Percentiles rank a stretch among this genome's conserved stretches.
These are phyloP conservation scores for Exophiala phaeomuriformis DNA, from an alignment of 2,329 filamentous ascomycete genomes.

Conservation along the genomic window DNA sequence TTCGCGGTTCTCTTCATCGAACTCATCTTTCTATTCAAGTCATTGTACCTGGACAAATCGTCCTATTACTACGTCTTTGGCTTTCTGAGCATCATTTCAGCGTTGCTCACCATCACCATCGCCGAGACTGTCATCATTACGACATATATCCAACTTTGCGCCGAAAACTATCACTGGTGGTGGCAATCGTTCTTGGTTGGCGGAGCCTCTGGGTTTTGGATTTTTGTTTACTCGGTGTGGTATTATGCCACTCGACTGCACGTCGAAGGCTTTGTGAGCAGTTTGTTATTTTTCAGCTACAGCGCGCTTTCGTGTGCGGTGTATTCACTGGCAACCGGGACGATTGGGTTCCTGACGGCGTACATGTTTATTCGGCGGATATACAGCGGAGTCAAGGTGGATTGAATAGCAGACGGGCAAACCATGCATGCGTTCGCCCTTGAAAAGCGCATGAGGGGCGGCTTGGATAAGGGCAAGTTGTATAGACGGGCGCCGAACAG, in stretches of 20 bases:
- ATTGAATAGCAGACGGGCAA: slow-evolving; percentile 13
- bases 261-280: slow-evolving; percentile 71
- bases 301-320: slow-evolving; percentile 73
- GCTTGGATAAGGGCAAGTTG: not conserved
- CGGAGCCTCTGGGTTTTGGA: slow-evolving; percentile 68
- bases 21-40: slow-evolving; percentile 78
- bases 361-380: slow-evolving; percentile 80
- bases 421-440: not conserved
- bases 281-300: slow-evolving; percentile 77
- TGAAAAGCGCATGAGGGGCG: not conserved
- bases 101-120: slow-evolving; percentile 67
- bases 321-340: slow-evolving; percentile 74
- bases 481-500: not conserved
- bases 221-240: slow-evolving; percentile 76
- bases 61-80: slow-evolving; percentile 91
- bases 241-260: slow-evolving; percentile 76
- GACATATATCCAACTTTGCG: slow-evolving; percentile 73
- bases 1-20: slow-evolving; percentile 87
- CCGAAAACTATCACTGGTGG: slow-evolving; percentile 88
- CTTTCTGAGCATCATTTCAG: slow-evolving; percentile 66
- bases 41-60: slow-evolving; percentile 81
- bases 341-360: slow-evolving; percentile 74
- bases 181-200: slow-evolving; percentile 82
- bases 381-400: slow-evolving; percentile 37
- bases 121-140: slow-evolving; percentile 77